These are phyloP conservation scores for Panellus pusillus DNA, from an alignment of 768 basidiomycete species.

Conservation along the genomic window DNA sequence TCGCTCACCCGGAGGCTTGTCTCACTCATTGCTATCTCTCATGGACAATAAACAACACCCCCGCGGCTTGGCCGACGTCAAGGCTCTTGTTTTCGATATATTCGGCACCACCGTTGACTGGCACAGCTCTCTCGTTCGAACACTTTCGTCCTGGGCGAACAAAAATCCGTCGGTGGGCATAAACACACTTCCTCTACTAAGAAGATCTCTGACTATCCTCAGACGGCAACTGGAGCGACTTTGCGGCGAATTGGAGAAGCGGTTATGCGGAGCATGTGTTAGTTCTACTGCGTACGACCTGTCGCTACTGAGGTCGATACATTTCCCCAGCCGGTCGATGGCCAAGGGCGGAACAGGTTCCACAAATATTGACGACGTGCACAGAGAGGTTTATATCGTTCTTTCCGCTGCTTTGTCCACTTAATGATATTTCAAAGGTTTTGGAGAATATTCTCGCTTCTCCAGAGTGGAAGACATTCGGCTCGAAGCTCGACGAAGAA, in stretches of 20 bases:
- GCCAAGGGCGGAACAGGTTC: slow-evolving; percentile 46
- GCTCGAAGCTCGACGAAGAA: slow-evolving; percentile 41
- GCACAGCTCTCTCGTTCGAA: slow-evolving; percentile 33
- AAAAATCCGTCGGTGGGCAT: slow-evolving; percentile 27
- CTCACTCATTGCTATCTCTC: not conserved
- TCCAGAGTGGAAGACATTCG: slow-evolving; percentile 52
- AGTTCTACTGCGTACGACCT: slow-evolving; percentile 15
- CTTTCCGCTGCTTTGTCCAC: not conserved
- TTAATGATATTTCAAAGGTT: slow-evolving; percentile 36
- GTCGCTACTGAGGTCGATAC: not conserved
- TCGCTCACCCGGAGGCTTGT: not conserved
- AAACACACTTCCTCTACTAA: not conserved
- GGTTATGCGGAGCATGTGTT: slow-evolving; percentile 51
- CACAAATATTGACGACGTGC: slow-evolving; percentile 52
- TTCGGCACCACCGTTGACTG: slow-evolving; percentile 55
- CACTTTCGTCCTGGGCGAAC: slow-evolving; percentile 31
- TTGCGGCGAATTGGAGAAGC: slow-evolving; percentile 57
- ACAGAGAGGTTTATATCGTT: slow-evolving; percentile 44
- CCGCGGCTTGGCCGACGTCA: slow-evolving; percentile 25
- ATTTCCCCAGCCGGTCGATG: slow-evolving; percentile 36
- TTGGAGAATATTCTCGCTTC: slow-evolving; percentile 54
- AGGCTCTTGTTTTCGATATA: slow-evolving; percentile 48
- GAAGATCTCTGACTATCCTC: not conserved
- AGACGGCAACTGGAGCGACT: slow-evolving; percentile 42
- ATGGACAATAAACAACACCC: not conserved